These are phyloP conservation scores for Exophiala lecanii-corni DNA, from an alignment of 2,329 filamentous ascomycete species.

Conservation along the genomic window DNA sequence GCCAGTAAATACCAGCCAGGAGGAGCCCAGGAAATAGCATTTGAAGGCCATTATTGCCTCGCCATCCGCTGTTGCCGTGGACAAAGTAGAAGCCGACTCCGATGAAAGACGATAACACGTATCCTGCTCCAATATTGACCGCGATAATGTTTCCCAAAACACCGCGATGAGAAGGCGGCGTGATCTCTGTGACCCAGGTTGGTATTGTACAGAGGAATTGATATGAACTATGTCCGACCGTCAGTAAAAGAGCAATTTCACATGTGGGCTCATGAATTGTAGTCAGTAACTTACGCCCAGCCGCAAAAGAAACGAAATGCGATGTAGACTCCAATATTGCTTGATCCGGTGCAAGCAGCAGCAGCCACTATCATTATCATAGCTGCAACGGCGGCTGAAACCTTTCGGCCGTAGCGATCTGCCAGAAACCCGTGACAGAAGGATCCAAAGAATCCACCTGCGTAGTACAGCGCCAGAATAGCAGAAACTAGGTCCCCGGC, in stretches of 20 bases:
- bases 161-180: constrained; percentile 51
- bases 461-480: background rate
- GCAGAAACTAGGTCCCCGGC: constrained; percentile 37
- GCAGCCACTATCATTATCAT: background rate
- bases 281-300: background rate
- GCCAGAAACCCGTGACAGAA: background rate
- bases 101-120: constrained; percentile 42
- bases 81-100: constrained; percentile 21
- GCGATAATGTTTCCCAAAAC: constrained; percentile 26
- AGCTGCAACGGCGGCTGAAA: background rate
- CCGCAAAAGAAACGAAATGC: constrained; percentile 5
- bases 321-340: constrained; percentile 8
- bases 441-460: background rate
- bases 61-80: background rate
- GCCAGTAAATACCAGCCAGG: background rate
- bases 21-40: background rate
- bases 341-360: background rate
- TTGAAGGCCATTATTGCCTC: background rate
- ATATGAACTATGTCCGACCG: constrained; percentile 62
- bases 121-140: constrained; percentile 45
- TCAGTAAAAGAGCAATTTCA: background rate
- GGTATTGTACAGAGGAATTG: no score
- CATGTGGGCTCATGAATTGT: constrained; percentile 27
- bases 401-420: background rate
- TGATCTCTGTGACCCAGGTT: constrained; percentile 88